Percentiles rank a stretch among this genome's conserved stretches.
phyloP scores from a whole-genome alignment of 257 asterid species.

The Plantago elongata region DNA sequence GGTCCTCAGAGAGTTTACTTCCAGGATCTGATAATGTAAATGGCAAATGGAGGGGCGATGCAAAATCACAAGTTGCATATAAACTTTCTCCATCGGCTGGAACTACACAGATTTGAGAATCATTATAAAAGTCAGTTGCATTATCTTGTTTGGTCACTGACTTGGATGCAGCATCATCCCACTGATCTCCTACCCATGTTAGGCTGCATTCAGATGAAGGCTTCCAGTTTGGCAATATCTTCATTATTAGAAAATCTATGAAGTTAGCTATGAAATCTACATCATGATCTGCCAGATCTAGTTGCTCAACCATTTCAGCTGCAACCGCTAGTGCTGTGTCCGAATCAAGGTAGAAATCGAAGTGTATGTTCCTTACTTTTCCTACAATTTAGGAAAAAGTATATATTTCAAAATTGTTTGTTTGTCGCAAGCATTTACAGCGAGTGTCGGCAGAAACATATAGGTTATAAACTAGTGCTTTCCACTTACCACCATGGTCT shows the following conservation, averaged over 20 bases:
- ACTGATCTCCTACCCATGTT: slow-evolving; percentile 17
- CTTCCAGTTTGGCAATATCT: slow-evolving; percentile 51
- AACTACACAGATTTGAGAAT: slow-evolving; percentile 17
- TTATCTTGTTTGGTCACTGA: slow-evolving; percentile 18
- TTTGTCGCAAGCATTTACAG: too few relatives aligned
- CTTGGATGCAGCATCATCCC: slow-evolving; percentile 19
- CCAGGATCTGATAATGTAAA: slow-evolving; percentile 20
- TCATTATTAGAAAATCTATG: slow-evolving; percentile 48
- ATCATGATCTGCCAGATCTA: slow-evolving; percentile 62
- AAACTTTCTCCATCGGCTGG: slow-evolving; percentile 21
- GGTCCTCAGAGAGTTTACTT: slow-evolving; percentile 36
- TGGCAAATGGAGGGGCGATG: slow-evolving; percentile 17
- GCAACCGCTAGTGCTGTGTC: slow-evolving; percentile 75
- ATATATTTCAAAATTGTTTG: too few relatives aligned
- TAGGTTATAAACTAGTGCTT: background rate
- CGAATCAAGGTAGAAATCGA: slow-evolving; percentile 48
- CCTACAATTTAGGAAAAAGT: slow-evolving; percentile 30
- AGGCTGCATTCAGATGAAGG: slow-evolving; percentile 35
- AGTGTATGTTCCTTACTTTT: slow-evolving; percentile 47
- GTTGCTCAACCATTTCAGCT: slow-evolving; percentile 80
- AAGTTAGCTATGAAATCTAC: slow-evolving; percentile 66
- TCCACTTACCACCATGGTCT: slow-evolving; percentile 42
- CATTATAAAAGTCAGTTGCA: slow-evolving; percentile 5
- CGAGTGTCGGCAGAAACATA: too few relatives aligned
- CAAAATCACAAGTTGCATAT: slow-evolving; percentile 13